Evolutionary conservation across 192 early-diverging fungal genomes (phyloP).

Genomic region (Backusella westeae): DNA sequence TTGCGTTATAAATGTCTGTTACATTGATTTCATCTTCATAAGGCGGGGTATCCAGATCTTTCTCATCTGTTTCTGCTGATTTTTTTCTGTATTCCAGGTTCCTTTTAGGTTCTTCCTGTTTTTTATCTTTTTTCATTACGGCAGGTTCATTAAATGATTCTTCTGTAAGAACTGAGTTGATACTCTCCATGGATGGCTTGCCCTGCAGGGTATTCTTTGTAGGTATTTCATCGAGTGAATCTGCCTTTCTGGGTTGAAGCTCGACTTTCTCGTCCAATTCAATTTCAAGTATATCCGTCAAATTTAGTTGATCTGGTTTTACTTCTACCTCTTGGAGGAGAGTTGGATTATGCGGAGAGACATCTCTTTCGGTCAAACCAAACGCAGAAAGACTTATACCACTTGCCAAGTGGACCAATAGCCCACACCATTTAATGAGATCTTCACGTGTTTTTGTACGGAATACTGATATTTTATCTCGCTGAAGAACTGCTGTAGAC

Average conservation of each 20-base stretch:
- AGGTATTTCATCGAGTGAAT: background rate
- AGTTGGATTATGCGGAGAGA: background rate
- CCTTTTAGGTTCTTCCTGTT: background rate
- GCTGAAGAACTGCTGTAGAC: background rate
- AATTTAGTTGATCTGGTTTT: background rate
- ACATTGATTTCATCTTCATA: background rate
- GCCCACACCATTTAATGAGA: background rate
- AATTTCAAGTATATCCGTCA: background rate
- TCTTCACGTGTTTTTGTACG: background rate
- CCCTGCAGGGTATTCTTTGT: background rate
- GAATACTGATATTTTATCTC: constrained; percentile 10
- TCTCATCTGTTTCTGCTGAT: background rate
- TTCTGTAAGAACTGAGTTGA: background rate
- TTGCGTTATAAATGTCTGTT: background rate
- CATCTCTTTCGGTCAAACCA: background rate
- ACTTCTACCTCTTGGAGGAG: background rate
- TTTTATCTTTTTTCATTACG: background rate
- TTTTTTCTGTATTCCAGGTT: background rate
- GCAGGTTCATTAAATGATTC: constrained; percentile 17
- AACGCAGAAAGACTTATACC: background rate
- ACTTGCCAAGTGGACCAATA: constrained; percentile 10
- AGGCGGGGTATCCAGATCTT: background rate
- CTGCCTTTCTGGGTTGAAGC: background rate
- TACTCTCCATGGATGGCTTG: background rate
- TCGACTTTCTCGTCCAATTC: background rate